Base-by-base conservation (phyloP, 179 eudicot genomes). In the Vitellaria paradoxa region DNA sequence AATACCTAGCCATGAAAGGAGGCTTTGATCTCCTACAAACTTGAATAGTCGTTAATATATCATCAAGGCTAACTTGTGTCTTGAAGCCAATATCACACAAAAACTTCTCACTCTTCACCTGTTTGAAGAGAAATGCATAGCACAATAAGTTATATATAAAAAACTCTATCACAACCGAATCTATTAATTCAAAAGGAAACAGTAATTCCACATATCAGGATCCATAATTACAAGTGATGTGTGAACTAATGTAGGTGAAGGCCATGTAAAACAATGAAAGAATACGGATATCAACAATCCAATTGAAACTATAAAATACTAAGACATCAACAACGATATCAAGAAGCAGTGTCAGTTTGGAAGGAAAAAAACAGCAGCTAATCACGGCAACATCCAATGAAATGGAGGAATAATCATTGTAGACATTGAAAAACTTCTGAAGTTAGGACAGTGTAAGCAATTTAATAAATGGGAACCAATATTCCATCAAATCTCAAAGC, bases 1-100 rank as follows among this genome's bases (percentile, higher is more conserved):
- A 21, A 53, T 89, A 95, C 99, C 99, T 94, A 80, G 98, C 92
- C 62, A 75, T 80, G 64, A 92, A 87, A 42, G 91, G 85, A 70
- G 82, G 66, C 83, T 82, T 73, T 42, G 80, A 82, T 69, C 78
- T 87, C 78, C 89, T 87, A 97, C 99, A 94, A 75, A 78, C 77
- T 80, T 78, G 84, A 77, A 93, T 92, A 82, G 84, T 75, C n/a
- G 79, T 72, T 79, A 94, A 73, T 60, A 78, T 85, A 78, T 96
- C 98, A 84, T 87, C 92, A 78, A 89, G 84, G 66, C 87, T 84
- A 73, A 94, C 93, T 84, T 85, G 79, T 79, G 92, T 85, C 87
- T 90, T 94, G 63, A 96, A 87, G 76, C 98, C 99, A 81, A 96
- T 77, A 74, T 83, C 92, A 68, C 56, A 50, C 65, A 91, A 65